Conservation (phyloP, 1,284 basidiomycete genomes). For the Pseudomicrostroma phylloplanum region DNA sequence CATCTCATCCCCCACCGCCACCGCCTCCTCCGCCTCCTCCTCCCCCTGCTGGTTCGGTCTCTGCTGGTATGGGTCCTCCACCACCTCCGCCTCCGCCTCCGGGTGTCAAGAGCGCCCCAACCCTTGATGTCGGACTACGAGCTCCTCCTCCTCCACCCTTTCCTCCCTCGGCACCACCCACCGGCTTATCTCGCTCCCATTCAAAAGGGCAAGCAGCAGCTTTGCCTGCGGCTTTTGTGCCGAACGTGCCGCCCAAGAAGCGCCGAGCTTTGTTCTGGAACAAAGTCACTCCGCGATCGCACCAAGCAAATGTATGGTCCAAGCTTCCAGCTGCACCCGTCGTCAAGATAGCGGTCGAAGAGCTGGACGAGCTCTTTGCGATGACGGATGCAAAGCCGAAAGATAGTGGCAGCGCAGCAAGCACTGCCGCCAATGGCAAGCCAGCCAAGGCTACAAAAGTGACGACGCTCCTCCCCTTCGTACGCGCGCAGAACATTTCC, state of each 20-base stretch:
- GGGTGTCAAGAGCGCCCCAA: slow-evolving; percentile 9
- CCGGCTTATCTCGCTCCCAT: slow-evolving; percentile 10
- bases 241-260: slow-evolving; percentile 54
- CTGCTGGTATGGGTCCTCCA: neutral
- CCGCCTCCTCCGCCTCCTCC: slow-evolving; percentile 11
- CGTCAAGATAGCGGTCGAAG: slow-evolving; percentile 59
- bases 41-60: too few species aligned
- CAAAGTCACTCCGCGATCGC: slow-evolving; percentile 59
- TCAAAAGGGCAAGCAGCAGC: slow-evolving; percentile 15
- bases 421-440: slow-evolving; percentile 4
- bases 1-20: slow-evolving; percentile 27
- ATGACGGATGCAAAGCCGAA: slow-evolving; percentile 54
- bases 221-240: slow-evolving; percentile 6
- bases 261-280: slow-evolving; percentile 83
- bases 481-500: slow-evolving; percentile 25
- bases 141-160: slow-evolving; percentile 18
- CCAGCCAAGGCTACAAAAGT: slow-evolving; percentile 18
- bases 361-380: slow-evolving; percentile 68
- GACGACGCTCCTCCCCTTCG: slow-evolving; percentile 30
- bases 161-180: neutral
- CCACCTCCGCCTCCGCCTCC: slow-evolving; percentile 15
- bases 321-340: slow-evolving; percentile 54
- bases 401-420: too few species aligned
- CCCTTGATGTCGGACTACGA: slow-evolving; percentile 15
- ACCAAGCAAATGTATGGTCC: slow-evolving; percentile 65